Percentiles rank a stretch among this genome's conserved stretches.
phyloP scores from a whole-genome alignment of 495 filamentous ascomycete species.

The Pseudevernia furfuracea region DNA sequence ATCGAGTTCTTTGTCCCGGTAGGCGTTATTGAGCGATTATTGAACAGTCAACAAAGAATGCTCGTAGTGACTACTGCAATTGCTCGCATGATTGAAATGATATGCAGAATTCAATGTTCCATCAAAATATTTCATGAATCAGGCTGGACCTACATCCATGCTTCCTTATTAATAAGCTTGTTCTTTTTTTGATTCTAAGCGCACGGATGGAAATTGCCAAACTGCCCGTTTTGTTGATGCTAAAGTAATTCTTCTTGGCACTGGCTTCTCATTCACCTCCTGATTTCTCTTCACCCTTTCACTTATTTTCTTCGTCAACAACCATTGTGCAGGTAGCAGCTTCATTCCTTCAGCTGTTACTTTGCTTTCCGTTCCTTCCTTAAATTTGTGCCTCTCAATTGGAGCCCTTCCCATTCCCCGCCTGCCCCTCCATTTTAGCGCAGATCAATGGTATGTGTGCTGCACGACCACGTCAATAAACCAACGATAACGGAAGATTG shows the following conservation, averaged over 20 bases:
- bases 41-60: background rate
- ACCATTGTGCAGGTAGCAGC: slow-evolving; percentile 53
- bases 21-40: background rate
- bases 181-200: no score
- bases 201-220: background rate
- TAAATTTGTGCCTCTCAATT: background rate
- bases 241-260: background rate
- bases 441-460: slow-evolving; percentile 8
- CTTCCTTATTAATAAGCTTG: no score
- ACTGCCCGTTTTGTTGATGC: slow-evolving; percentile 2
- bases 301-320: slow-evolving; percentile 19
- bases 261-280: background rate
- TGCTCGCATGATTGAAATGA: slow-evolving; percentile 2
- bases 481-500: background rate
- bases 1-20: background rate
- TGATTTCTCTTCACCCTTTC: slow-evolving; percentile 36
- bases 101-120: background rate
- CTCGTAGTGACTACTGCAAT: background rate
- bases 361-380: slow-evolving; percentile 46
- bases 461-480: slow-evolving; percentile 1
- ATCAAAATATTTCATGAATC: no score
- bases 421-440: slow-evolving; percentile 11
- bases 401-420: slow-evolving; percentile 1
- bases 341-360: slow-evolving; percentile 78
- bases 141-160: no score